These are phyloP conservation scores for Puccinia brachypodii DNA, from an alignment of 1,284 basidiomycete genomes.

Conservation along the genomic window DNA sequence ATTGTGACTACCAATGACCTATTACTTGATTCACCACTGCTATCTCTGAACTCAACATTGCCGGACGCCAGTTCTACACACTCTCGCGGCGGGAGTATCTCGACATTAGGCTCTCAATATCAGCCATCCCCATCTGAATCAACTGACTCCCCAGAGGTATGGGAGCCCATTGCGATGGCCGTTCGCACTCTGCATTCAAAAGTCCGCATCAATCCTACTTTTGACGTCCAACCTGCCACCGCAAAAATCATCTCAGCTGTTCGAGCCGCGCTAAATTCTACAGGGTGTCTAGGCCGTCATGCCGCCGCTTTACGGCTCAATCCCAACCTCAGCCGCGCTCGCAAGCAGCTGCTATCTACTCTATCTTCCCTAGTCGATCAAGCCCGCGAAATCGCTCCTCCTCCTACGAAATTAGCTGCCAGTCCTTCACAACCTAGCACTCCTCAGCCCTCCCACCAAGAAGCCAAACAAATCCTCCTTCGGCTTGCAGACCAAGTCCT, in stretches of 20 bases:
- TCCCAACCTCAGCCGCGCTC: constrained; percentile 70
- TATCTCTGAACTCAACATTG: neutral
- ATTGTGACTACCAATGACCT: constrained; percentile 13
- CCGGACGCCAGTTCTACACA: neutral
- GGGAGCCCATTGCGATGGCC: constrained; percentile 13
- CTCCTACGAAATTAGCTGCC: constrained; percentile 2
- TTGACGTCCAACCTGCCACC: constrained; percentile 9
- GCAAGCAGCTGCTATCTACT: constrained; percentile 77
- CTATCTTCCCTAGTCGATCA: constrained; percentile 81
- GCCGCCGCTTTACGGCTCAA: constrained; percentile 70
- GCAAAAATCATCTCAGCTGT: constrained; percentile 80
- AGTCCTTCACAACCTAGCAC: neutral
- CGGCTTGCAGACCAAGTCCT: constrained; percentile 59
- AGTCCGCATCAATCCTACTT: neutral
- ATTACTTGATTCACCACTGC: neutral
- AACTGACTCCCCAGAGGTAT: neutral
- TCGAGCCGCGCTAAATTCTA: constrained; percentile 78
- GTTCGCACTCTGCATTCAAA: neutral
- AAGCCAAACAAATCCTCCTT: constrained; percentile 58
- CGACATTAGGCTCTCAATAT: neutral
- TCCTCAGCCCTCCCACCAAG: neutral
- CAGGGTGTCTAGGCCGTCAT: constrained; percentile 82
- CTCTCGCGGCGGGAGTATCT: neutral
- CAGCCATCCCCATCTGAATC: neutral
- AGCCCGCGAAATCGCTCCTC: constrained; percentile 70